These are phyloP conservation scores for Trametes versicolor DNA, from an alignment of 1,284 basidiomycete species.

Conservation along the genomic window DNA sequence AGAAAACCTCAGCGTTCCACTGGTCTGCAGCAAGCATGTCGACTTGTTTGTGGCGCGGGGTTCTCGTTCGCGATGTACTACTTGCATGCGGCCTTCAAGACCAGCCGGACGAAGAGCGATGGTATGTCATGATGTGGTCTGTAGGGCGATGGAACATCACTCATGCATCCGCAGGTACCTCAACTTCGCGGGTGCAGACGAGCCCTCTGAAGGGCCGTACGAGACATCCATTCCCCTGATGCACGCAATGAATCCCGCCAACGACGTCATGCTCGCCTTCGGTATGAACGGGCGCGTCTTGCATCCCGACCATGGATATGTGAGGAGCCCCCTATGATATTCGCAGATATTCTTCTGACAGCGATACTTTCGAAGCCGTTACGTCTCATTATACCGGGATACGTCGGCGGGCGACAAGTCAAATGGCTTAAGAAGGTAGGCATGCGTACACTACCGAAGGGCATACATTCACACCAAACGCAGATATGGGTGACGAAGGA, in stretches of 20 bases:
- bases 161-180: slow-evolving; percentile 20
- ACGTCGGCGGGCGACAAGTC: slow-evolving; percentile 39
- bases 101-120: slow-evolving; percentile 34
- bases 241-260: slow-evolving; percentile 36
- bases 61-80: slow-evolving; percentile 35
- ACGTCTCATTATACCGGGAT: slow-evolving; percentile 38
- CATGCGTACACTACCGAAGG: too few relatives aligned
- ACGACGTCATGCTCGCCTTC: slow-evolving; percentile 40
- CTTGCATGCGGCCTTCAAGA: slow-evolving; percentile 33
- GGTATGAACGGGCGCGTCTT: slow-evolving; percentile 39
- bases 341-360: too few relatives aligned
- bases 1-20: slow-evolving; percentile 33
- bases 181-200: slow-evolving; percentile 36
- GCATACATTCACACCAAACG: not conserved
- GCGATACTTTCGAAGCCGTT: slow-evolving; percentile 27
- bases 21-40: slow-evolving; percentile 35
- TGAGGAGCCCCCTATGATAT: slow-evolving; percentile 13
- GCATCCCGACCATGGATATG: slow-evolving; percentile 41
- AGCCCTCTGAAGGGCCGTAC: slow-evolving; percentile 35
- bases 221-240: slow-evolving; percentile 38
- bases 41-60: slow-evolving; percentile 36
- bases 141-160: not conserved
- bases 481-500: slow-evolving; percentile 36
- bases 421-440: slow-evolving; percentile 41
- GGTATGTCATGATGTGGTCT: slow-evolving; percentile 20